Evolutionary conservation across 2,329 filamentous ascomycete species (phyloP), one percentile per base, ranked within the genome.

Genomic region (Beauveria bassiana): DNA sequence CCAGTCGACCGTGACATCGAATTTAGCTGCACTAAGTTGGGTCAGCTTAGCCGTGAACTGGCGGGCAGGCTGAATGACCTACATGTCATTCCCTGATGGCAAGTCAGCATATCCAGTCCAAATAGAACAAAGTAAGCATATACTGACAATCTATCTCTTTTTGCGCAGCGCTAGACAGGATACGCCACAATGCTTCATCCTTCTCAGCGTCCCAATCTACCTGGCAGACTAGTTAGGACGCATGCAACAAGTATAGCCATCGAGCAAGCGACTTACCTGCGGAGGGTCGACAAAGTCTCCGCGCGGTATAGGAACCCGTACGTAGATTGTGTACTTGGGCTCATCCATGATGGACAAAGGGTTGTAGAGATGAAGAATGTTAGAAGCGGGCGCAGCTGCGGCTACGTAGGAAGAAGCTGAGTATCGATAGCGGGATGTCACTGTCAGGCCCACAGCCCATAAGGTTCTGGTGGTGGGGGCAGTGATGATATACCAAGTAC

Each of bases 281-380:
- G 91, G 89, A 62, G 95, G 95, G 74, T 99, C 93, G 64, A 93
- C 84, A 76, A 99, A 99, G 69, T 90, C 86, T 46, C 89, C 89
- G 61, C 95, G 85, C 42, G 88, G 85, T 70, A 96, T 96, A 26
- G 95, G 95, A n/a, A 98, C 83, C 65, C 93, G 84, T 65, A 99
- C 85, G 69, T 96, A 90, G 63, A 96, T 87, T 16, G 90, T 96
- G 72, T 85, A 87, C 42, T 74, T 79, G 49, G 82, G 80, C 59
- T 85, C 81, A 75, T 83, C 65, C 75, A 78, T 78, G 61, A 26
- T 68, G 26, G 49, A 34, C 10, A n/a, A 8, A 51, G 12, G 18
- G 20, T 26, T n/a, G 40, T 52, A 26, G 22, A 34, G 58, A 60
- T 60, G 58, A 45, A 60, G 58, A 40, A 43, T 60, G 38, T 9